These are phyloP conservation scores for Rosa lucieae DNA, from an alignment of 306 rosid genomes.

Conservation along the genomic window DNA sequence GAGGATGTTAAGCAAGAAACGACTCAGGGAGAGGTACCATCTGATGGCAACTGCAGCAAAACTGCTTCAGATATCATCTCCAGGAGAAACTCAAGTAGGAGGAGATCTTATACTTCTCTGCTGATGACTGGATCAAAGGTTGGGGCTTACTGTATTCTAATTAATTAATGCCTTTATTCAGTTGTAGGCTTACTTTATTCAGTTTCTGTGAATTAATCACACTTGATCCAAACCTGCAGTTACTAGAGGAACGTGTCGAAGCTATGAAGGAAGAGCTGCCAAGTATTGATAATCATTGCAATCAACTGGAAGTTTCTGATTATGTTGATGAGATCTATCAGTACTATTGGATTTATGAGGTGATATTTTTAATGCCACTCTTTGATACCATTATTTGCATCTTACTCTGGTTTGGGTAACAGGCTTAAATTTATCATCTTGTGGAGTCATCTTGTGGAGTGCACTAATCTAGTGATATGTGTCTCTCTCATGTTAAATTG, in stretches of 20 bases:
- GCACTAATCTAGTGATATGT: not conserved
- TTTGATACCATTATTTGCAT: constrained; percentile 7
- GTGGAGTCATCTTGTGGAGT: not conserved
- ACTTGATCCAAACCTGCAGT: constrained; percentile 41
- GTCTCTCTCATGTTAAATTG: not conserved
- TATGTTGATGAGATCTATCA: constrained; percentile 77
- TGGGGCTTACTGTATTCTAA: constrained; percentile 22
- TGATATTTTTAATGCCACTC: constrained; percentile 25
- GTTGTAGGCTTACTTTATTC: not conserved
- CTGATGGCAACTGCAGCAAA: constrained; percentile 40
- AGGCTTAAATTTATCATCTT: not conserved
- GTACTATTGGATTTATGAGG: constrained; percentile 89
- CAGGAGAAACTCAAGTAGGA: constrained; percentile 50
- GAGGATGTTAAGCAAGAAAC: constrained; percentile 40
- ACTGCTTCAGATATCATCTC: constrained; percentile 32
- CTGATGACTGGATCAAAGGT: constrained; percentile 78
- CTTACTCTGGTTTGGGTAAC: not conserved
- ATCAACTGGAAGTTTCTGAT: constrained; percentile 90
- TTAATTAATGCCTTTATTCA: not conserved
- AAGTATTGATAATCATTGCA: constrained; percentile 62
- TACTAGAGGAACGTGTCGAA: constrained; percentile 54
- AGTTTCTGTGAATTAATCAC: constrained; percentile 21
- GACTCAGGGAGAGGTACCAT: constrained; percentile 35
- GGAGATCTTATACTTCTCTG: constrained; percentile 74
- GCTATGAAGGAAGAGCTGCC: constrained; percentile 52